Percentiles rank a stretch among this genome's conserved stretches.
Conservation (phyloP, 2,329 filamentous ascomycete species). For the Leptoxyphium fumago region DNA sequence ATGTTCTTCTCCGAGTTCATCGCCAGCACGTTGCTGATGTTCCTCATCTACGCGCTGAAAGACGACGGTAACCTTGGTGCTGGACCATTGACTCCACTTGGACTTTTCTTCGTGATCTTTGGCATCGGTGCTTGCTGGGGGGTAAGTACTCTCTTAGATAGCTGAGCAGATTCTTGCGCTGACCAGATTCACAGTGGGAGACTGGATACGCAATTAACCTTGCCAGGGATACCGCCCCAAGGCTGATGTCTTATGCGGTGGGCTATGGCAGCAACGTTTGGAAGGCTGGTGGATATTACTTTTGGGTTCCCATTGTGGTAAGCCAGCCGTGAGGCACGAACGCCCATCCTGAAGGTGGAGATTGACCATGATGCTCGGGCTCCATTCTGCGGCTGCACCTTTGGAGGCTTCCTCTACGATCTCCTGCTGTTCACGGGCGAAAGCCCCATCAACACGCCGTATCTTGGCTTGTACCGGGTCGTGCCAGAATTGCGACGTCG, state of each 20-base stretch:
- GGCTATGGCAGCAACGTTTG: constrained; percentile 56
- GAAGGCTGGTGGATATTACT: constrained; percentile 46
- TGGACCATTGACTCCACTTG: neutral
- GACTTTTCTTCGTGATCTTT: constrained; percentile 1
- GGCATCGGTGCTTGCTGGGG: constrained; percentile 1
- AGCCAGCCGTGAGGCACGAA: constrained; percentile 36
- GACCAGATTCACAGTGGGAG: constrained; percentile 34
- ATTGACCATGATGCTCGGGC: constrained; percentile 14
- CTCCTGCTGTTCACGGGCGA: constrained; percentile 50
- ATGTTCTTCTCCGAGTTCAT: constrained; percentile 3
- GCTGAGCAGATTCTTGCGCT: neutral
- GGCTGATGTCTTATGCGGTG: constrained; percentile 48
- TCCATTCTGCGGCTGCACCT: constrained; percentile 45
- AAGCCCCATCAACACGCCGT: constrained; percentile 55
- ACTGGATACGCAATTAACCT: constrained; percentile 64
- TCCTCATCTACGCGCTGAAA: constrained; percentile 1
- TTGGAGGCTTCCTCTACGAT: constrained; percentile 52
- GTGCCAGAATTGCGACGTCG: constrained; percentile 14
- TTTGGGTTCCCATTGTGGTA: constrained; percentile 43
- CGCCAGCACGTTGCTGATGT: constrained; percentile 1
- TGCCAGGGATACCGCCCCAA: constrained; percentile 56
- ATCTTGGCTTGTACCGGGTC: constrained; percentile 43
- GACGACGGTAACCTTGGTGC: constrained; percentile 1
- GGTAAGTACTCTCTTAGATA: constrained; percentile 17
- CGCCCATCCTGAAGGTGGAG: constrained; percentile 24